Conservation (phyloP, 306 rosid genomes). For the Glycine soja region DNA sequence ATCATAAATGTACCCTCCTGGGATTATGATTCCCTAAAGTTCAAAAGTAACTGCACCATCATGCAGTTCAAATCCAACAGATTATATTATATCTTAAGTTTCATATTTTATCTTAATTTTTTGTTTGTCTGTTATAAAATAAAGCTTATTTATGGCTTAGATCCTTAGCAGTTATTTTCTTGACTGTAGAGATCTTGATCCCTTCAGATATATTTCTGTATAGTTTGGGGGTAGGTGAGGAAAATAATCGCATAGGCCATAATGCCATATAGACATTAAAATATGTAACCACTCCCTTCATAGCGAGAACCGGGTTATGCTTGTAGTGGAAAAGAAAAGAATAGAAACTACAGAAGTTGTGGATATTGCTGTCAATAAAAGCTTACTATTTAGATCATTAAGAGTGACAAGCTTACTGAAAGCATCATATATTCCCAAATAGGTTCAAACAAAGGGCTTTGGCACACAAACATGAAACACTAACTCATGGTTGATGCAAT, state of each 20-base stretch:
- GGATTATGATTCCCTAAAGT: background rate
- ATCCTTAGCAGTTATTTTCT: background rate
- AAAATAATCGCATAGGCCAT: constrained; percentile 30
- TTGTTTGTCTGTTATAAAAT: background rate
- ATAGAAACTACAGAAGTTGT: constrained; percentile 32
- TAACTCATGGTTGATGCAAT: constrained; percentile 31
- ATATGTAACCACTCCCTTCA: constrained; percentile 40
- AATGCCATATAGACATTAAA: constrained; percentile 22
- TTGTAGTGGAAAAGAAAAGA: constrained; percentile 30
- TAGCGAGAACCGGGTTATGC: constrained; percentile 34
- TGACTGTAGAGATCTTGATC: background rate
- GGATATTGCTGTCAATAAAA: constrained; percentile 38
- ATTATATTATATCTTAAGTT: background rate
- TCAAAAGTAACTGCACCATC: background rate
- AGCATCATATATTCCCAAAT: constrained; percentile 11
- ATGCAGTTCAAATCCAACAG: background rate
- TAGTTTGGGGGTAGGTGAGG: background rate
- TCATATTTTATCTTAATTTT: background rate
- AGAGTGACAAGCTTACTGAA: constrained; percentile 23
- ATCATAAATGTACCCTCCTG: constrained; percentile 43
- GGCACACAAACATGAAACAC: constrained; percentile 6
- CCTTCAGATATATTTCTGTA: constrained; percentile 19
- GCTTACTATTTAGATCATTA: background rate
- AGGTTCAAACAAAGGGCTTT: constrained; percentile 8
- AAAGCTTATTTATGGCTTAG: background rate